Percentiles rank a stretch among this genome's conserved stretches.
Evolutionary conservation across 352 stramenopile genomes (phyloP).

Genomic region (Globisporangium echinulatum): DNA sequence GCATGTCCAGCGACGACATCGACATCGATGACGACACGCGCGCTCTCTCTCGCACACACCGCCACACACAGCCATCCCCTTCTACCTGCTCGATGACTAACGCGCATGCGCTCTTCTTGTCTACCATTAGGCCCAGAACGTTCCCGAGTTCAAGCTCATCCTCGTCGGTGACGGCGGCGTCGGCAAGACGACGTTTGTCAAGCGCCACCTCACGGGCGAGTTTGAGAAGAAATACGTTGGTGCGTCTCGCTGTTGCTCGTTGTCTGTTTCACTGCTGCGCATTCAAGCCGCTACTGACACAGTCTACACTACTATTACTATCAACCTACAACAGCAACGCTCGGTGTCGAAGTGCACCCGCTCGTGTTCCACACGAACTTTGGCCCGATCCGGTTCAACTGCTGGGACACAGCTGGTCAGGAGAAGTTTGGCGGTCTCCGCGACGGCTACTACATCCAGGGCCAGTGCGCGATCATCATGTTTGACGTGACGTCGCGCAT

Average conservation of each 20-base stretch:
- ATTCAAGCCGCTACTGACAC: not conserved
- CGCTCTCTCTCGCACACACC: not conserved
- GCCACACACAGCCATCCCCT: not conserved
- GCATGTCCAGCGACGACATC: no score
- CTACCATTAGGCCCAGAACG: constrained; percentile 46
- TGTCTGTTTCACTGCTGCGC: not conserved
- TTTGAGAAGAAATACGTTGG: constrained; percentile 99
- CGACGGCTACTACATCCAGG: constrained; percentile 98
- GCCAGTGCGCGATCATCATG: constrained; percentile 99
- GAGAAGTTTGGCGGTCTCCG: constrained; percentile 97
- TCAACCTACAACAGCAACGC: constrained; percentile 68
- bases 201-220: constrained; percentile 99
- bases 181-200: constrained; percentile 99
- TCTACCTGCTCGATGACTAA: not conserved
- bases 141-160: constrained; percentile 99
- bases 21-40: no score
- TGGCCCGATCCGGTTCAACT: constrained; percentile 99
- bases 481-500: constrained; percentile 99
- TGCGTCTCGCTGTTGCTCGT: constrained; percentile 13
- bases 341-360: constrained; percentile 99
- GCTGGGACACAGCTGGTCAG: constrained; percentile 99
- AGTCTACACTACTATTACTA: not conserved
- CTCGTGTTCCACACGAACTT: constrained; percentile 99
- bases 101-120: not conserved
- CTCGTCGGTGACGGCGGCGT: constrained; percentile 99